Base-by-base conservation (phyloP, 78 protist genomes). In the Dictyostelium capitatum region DNA sequence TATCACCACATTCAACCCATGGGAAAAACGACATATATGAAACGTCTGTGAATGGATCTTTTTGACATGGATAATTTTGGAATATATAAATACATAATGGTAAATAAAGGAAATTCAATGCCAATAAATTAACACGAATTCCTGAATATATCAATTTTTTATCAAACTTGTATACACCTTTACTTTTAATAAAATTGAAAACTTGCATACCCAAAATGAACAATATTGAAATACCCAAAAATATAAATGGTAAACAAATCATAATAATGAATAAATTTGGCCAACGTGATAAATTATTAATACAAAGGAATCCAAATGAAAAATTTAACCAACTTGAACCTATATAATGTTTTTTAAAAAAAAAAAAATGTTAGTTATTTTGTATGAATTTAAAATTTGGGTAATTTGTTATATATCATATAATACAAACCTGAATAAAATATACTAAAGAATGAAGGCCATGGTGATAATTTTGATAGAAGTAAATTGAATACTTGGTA, bases 21-120 rank as follows among this genome's bases (percentile, higher is more conserved):
- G 93, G 93, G 93, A 87, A 87, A 59, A 87, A 87, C 0, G 93
- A 87, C 84, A 87, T 74, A 74, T 62, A 87, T 0, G 28, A 59
- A 9, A 43, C 25, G 3, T 69, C 80, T 10, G 62, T 30, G 19
- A 48, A 32, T 3, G 20, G 15, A 37, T 87, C 93, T 6, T 23
- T 3, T 10, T 50, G 46, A 41, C 93, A 87, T 15, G 79, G 41
- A 70, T 70, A 87, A 62, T 87, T 87, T 78, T 87, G 93, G 17
- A 87, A 78, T 12, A 64, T 87, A 37, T 87, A 87, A 80, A 77
- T 87, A 57, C 84, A 77, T 54, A 87, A 6, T 48, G 93, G 93
- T 10, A 87, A 28, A 32, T 87, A 87, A 8, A 87, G 64, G 84
- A 87, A 77, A 65, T 87, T 87, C 65, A 77, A 62, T 7, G 82